Conservation (phyloP, 345 rosid species). For the Microcos paniculata region DNA sequence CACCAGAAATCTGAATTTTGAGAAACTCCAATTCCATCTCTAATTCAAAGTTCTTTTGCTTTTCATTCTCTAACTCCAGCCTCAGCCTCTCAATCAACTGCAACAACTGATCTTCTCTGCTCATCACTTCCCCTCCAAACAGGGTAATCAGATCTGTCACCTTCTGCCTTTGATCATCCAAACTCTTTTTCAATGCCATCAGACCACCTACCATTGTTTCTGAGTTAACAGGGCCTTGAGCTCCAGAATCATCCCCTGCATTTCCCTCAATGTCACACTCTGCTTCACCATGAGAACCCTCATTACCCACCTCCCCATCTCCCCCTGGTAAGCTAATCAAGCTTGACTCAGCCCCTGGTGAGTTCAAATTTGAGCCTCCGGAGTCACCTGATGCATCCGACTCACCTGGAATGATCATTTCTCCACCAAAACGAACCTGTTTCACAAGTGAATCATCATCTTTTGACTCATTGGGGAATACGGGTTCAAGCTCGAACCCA, state of each 20-base stretch:
- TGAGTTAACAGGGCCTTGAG: conserved; percentile 24
- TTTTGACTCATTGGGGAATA: conserved; percentile 45
- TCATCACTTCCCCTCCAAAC: conserved; percentile 47
- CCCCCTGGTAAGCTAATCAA: background rate
- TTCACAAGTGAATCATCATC: conserved; percentile 14
- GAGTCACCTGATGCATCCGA: background rate
- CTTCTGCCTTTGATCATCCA: conserved; percentile 64
- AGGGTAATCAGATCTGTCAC: conserved; percentile 45
- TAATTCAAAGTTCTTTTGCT: conserved; percentile 39
- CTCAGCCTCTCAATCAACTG: conserved; percentile 45
- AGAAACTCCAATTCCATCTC: conserved; percentile 47
- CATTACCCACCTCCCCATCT: background rate
- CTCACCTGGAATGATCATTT: conserved; percentile 15
- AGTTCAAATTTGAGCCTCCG: background rate
- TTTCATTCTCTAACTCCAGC: conserved; percentile 55
- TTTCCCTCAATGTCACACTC: background rate
- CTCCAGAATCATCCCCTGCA: background rate
- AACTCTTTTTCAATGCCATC: conserved; percentile 48
- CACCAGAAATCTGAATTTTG: conserved; percentile 31
- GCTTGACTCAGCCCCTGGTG: background rate
- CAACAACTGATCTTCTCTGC: conserved; percentile 50
- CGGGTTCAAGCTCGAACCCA: conserved; percentile 68
- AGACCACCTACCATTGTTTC: conserved; percentile 45
- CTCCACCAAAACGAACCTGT: conserved; percentile 36
- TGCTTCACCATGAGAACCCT: background rate